Evolutionary conservation across 352 stramenopile species (phyloP).

Genomic region (Pythium brassicae): DNA sequence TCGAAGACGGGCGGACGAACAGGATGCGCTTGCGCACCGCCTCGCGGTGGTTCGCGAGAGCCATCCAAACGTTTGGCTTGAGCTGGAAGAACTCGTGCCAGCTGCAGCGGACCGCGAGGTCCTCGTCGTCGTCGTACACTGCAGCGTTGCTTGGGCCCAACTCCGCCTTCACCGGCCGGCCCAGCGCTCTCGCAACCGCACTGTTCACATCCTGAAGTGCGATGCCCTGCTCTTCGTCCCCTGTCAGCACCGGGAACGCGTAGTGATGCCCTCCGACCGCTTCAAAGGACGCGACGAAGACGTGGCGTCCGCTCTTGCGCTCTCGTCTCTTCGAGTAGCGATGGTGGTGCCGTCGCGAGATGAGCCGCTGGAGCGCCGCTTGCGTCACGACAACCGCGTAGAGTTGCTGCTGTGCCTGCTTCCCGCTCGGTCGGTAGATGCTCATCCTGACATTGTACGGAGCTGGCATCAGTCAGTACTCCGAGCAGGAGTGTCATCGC

Average conservation of each 20-base stretch:
- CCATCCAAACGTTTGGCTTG: slow-evolving; percentile 22
- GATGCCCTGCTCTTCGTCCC: neutral
- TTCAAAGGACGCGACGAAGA: slow-evolving; percentile 24
- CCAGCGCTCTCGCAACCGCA: neutral
- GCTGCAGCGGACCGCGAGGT: slow-evolving; percentile 6
- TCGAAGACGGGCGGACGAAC: neutral
- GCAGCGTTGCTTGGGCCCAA: neutral
- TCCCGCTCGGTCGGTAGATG: neutral
- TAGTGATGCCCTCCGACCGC: slow-evolving; percentile 22
- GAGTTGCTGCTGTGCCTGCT: neutral
- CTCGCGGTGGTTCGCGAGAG: slow-evolving; percentile 15
- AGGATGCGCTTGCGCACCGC: slow-evolving; percentile 10
- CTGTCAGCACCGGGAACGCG: slow-evolving; percentile 17
- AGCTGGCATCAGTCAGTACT: neutral
- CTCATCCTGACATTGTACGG: neutral
- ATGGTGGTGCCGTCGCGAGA: slow-evolving; percentile 1
- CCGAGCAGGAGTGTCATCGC: neutral
- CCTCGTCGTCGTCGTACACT: neutral
- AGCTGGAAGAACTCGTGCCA: slow-evolving; percentile 26
- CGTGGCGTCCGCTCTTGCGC: neutral
- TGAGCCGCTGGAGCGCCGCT: slow-evolving; percentile 4
- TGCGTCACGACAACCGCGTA: neutral
- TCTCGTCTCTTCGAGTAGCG: neutral
- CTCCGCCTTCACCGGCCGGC: neutral
- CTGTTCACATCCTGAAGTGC: slow-evolving; percentile 3